These are phyloP conservation scores for Eutreptiella sp. DNA, from an alignment of 208 protist genomes.

Conservation along the genomic window DNA sequence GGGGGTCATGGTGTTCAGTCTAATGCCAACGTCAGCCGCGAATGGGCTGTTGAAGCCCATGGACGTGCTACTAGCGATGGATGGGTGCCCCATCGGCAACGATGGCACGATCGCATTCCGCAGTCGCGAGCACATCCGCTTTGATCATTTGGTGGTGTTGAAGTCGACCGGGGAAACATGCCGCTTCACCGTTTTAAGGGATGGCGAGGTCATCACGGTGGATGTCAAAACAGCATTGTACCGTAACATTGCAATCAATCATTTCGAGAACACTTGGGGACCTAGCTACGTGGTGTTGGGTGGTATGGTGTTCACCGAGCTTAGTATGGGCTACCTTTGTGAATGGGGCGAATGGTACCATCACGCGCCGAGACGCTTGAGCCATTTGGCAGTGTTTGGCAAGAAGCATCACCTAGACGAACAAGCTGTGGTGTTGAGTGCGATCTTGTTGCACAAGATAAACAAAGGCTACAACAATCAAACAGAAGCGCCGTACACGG, in stretches of 20 bases:
- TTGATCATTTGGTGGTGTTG: constrained; percentile 38
- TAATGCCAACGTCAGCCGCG: constrained; percentile 17
- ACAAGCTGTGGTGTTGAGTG: constrained; percentile 37
- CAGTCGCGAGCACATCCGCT: constrained; percentile 35
- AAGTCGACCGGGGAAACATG: constrained; percentile 36
- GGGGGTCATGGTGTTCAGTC: constrained; percentile 29
- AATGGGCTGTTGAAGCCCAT: constrained; percentile 18
- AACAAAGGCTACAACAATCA: constrained; percentile 48
- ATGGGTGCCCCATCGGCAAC: constrained; percentile 37
- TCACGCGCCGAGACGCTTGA: constrained; percentile 21
- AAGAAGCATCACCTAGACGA: neutral
- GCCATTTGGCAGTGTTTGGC: constrained; percentile 21
- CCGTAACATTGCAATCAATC: constrained; percentile 25
- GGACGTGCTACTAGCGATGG: constrained; percentile 38
- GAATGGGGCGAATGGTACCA: constrained; percentile 28
- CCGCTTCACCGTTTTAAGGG: constrained; percentile 24
- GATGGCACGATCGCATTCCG: constrained; percentile 44
- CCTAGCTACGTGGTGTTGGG: constrained; percentile 43
- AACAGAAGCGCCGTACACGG: no score
- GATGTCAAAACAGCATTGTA: constrained; percentile 9
- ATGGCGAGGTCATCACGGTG: constrained; percentile 28
- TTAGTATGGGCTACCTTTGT: constrained; percentile 37
- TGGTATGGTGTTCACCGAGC: constrained; percentile 35
- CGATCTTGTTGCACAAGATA: constrained; percentile 37
- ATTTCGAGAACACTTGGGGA: constrained; percentile 19